Conservation (phyloP, 768 basidiomycete genomes). For the Steccherinum ochraceum region DNA sequence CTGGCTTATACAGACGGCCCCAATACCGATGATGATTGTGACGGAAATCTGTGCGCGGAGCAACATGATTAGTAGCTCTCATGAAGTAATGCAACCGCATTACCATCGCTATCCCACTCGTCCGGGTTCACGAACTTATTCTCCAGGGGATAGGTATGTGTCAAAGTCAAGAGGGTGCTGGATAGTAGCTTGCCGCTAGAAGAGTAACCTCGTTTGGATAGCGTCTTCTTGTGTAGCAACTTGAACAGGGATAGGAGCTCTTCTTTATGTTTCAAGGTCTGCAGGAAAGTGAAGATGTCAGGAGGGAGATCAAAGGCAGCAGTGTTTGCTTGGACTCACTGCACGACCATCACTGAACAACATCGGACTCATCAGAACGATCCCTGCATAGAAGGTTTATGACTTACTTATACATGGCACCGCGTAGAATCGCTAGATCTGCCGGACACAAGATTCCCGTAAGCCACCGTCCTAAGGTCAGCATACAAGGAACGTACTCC, state of each 20-base stretch:
- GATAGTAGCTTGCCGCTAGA: slow-evolving; percentile 76
- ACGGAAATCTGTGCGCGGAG: slow-evolving; percentile 47
- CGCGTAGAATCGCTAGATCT: slow-evolving; percentile 73
- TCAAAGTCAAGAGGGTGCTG: slow-evolving; percentile 65
- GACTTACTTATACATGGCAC: slow-evolving; percentile 79
- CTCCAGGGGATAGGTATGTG: slow-evolving; percentile 76
- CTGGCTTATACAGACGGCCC: slow-evolving; percentile 70
- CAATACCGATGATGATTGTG: slow-evolving; percentile 66
- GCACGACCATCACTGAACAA: slow-evolving; percentile 48
- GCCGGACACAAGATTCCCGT: slow-evolving; percentile 7
- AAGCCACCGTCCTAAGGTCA: background rate
- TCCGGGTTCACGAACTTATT: slow-evolving; percentile 75
- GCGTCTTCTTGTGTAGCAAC: slow-evolving; percentile 61
- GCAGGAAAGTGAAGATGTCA: background rate
- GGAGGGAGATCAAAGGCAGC: slow-evolving; percentile 2
- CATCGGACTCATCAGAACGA: background rate
- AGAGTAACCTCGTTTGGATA: slow-evolving; percentile 76
- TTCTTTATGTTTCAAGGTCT: slow-evolving; percentile 62
- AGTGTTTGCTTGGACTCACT: slow-evolving; percentile 29
- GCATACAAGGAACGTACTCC: slow-evolving; percentile 44
- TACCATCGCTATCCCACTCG: slow-evolving; percentile 71
- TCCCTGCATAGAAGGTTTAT: slow-evolving; percentile 8
- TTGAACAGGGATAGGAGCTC: slow-evolving; percentile 55
- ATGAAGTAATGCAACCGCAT: background rate
- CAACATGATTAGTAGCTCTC: background rate